A percentile compares a stretch with the other conserved stretches of the same genome.
Evolutionary conservation across 2,329 filamentous ascomycete genomes (phyloP).

Genomic region (Colletotrichum gigasporum): DNA sequence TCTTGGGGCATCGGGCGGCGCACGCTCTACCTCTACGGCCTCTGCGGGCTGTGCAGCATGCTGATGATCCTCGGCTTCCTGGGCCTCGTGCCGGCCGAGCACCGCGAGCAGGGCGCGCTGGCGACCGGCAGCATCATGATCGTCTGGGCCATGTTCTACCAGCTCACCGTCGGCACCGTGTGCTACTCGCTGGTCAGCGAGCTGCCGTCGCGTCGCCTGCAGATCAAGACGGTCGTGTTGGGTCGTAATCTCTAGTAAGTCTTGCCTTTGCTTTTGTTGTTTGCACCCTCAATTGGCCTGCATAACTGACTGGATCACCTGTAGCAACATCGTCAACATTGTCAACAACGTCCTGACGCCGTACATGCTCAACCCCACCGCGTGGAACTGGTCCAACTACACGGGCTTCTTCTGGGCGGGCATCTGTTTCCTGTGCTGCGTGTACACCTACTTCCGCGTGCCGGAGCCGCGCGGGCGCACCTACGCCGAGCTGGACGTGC

Average conservation of each 20-base stretch:
- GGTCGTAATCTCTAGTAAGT: conserved; percentile 78
- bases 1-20: conserved; percentile 78
- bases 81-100: conserved; percentile 72
- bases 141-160: conserved; percentile 83
- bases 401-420: conserved; percentile 90
- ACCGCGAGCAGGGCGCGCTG: conserved; percentile 70
- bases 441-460: conserved; percentile 84
- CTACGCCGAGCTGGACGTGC: conserved; percentile 85
- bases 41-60: conserved; percentile 78
- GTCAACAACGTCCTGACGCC: conserved; percentile 84
- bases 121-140: conserved; percentile 90
- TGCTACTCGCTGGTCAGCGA: conserved; percentile 91
- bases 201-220: conserved; percentile 81
- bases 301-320: conserved; percentile 10
- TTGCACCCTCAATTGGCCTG: conserved; percentile 17
- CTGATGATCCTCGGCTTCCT: conserved; percentile 87
- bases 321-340: conserved; percentile 81
- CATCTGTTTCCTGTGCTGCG: conserved; percentile 80
- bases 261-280: too few relatives aligned
- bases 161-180: conserved; percentile 87
- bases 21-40: conserved; percentile 78
- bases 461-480: conserved; percentile 83
- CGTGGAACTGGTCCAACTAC: conserved; percentile 90
- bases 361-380: conserved; percentile 90
- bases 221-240: conserved; percentile 92